A percentile compares a stretch with the other conserved stretches of the same genome.
These are phyloP conservation scores for Aspergillus bombycis DNA, from an alignment of 2,329 filamentous ascomycete species.

Conservation along the genomic window DNA sequence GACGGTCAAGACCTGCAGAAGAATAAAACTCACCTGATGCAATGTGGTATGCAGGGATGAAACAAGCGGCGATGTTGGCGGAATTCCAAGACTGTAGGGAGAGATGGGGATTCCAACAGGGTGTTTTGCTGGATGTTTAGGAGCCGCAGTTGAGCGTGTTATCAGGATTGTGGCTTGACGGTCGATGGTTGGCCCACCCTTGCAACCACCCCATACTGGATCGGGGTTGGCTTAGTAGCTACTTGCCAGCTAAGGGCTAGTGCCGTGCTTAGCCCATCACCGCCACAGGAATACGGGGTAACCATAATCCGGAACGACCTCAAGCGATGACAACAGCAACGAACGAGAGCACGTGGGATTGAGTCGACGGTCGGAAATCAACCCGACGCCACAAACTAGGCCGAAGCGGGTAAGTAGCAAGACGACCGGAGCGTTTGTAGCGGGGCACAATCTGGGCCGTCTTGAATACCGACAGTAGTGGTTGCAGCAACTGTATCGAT, in stretches of 20 bases:
- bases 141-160: constrained; percentile 11
- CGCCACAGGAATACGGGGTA: constrained; percentile 11
- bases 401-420: constrained; percentile 1
- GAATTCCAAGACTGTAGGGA: constrained; percentile 4
- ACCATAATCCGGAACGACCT: constrained; percentile 4
- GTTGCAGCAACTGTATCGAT: constrained; percentile 6
- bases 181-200: constrained; percentile 15
- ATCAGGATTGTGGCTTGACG: constrained; percentile 22
- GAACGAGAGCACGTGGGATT: constrained; percentile 13
- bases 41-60: constrained; percentile 3
- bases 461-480: not conserved
- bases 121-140: constrained; percentile 19
- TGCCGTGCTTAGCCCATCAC: constrained; percentile 2
- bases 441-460: not conserved
- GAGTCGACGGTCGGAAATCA: constrained; percentile 10
- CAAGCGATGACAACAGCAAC: constrained; percentile 6
- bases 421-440: not conserved
- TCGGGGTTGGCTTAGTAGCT: constrained; percentile 8
- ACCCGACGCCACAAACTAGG: constrained; percentile 4
- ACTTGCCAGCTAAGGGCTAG: constrained; percentile 7
- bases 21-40: not conserved
- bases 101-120: constrained; percentile 7
- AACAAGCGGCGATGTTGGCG: not conserved
- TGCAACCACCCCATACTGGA: constrained; percentile 15
- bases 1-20: constrained; percentile 11